A percentile compares a stretch with the other conserved stretches of the same genome.
These are phyloP conservation scores for Hypoxylon sp. DNA, from an alignment of 2,329 filamentous ascomycete species.

Conservation along the genomic window DNA sequence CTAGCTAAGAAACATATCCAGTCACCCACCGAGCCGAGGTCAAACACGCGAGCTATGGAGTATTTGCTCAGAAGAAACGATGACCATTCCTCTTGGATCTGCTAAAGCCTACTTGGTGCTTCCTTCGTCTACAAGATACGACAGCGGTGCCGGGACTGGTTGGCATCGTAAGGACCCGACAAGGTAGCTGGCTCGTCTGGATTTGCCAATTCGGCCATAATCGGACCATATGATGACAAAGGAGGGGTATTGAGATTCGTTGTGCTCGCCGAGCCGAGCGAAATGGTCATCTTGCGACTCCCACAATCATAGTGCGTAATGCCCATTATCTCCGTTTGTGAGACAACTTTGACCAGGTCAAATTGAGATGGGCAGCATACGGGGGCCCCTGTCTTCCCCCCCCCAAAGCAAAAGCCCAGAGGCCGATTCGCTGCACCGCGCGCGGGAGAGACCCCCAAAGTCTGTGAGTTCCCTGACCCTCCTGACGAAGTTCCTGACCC, in stretches of 20 bases:
- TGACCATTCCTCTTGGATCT: slow-evolving; percentile 25
- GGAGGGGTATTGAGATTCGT: slow-evolving; percentile 45
- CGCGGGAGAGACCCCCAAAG: slow-evolving; percentile 40
- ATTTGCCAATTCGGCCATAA: slow-evolving; percentile 47
- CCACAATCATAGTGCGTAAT: slow-evolving; percentile 46
- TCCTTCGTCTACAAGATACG: slow-evolving; percentile 5
- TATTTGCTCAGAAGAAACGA: slow-evolving; percentile 9
- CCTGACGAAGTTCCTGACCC: slow-evolving; percentile 26
- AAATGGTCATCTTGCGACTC: slow-evolving; percentile 46
- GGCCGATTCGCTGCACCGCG: slow-evolving; percentile 40
- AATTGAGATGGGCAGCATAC: slow-evolving; percentile 53
- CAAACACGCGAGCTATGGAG: slow-evolving; percentile 41
- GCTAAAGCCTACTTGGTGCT: slow-evolving; percentile 12
- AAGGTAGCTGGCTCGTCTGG: slow-evolving; percentile 43
- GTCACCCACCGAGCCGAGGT: slow-evolving; percentile 45
- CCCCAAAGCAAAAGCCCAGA: slow-evolving; percentile 45
- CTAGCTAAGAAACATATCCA: slow-evolving; percentile 49
- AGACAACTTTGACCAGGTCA: slow-evolving; percentile 50
- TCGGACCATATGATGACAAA: slow-evolving; percentile 48
- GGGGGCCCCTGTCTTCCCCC: slow-evolving; percentile 48
- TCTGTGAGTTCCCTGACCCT: slow-evolving; percentile 47
- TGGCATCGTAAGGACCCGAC: slow-evolving; percentile 22
- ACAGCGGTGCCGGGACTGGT: neutral
- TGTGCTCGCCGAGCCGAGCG: slow-evolving; percentile 48
- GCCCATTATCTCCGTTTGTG: slow-evolving; percentile 53